These are phyloP conservation scores for Boletus bicolor DNA, from an alignment of 768 basidiomycete genomes.

Conservation along the genomic window DNA sequence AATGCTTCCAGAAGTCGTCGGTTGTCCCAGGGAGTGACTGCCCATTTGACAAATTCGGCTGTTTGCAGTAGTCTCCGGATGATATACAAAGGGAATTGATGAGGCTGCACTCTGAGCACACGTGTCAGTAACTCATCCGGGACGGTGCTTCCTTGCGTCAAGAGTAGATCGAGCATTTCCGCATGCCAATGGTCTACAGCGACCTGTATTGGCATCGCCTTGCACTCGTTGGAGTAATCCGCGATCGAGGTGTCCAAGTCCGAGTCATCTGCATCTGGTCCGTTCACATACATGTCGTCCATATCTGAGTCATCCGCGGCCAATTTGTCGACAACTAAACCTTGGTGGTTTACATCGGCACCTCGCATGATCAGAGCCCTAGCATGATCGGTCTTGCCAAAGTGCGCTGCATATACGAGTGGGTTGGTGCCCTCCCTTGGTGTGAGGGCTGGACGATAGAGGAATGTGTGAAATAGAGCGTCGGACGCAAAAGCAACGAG, in stretches of 20 bases:
- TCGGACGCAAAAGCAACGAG: constrained; percentile 6
- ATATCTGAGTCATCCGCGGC: neutral
- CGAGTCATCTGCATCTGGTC: neutral
- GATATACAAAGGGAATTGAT: constrained; percentile 3
- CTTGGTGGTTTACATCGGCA: neutral
- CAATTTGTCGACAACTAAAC: neutral
- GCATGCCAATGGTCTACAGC: constrained; percentile 3
- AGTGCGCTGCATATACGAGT: constrained; percentile 7
- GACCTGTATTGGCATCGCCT: neutral
- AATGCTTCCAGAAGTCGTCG: constrained; percentile 1
- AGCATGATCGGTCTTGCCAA: neutral
- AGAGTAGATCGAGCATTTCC: constrained; percentile 1
- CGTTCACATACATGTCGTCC: neutral
- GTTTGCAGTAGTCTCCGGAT: constrained; percentile 3
- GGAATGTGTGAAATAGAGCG: neutral
- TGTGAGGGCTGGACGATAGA: neutral
- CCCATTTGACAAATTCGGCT: neutral
- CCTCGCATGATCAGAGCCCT: neutral
- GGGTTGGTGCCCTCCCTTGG: constrained; percentile 4
- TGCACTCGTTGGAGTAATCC: neutral
- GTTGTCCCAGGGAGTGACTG: neutral
- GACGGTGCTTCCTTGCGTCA: neutral
- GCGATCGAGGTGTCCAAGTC: neutral
- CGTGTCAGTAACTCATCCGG: neutral
- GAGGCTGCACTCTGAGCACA: neutral